phyloP scores from a whole-genome alignment of 805 yeast species.

The Hanseniaspora lindneri region DNA sequence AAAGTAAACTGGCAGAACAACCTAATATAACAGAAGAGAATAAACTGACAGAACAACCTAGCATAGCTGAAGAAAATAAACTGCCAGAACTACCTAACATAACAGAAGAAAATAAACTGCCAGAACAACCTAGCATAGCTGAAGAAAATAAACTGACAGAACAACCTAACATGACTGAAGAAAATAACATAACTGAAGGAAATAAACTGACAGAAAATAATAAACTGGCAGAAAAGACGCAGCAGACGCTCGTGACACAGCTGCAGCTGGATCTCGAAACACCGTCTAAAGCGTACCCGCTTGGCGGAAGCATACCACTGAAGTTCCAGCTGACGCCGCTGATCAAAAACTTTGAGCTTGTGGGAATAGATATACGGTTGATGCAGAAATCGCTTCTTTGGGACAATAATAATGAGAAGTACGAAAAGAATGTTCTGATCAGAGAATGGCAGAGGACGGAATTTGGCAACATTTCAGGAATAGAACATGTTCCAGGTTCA shows the following conservation, averaged over 20 bases:
- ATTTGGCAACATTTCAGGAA: constrained; percentile 5
- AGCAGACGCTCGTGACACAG: constrained; percentile 3
- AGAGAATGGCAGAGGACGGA: constrained; percentile 4
- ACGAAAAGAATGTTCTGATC: neutral
- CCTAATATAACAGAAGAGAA: neutral
- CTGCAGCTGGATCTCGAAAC: constrained; percentile 9
- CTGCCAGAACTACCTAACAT: too few relatives aligned
- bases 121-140: too few relatives aligned
- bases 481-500: neutral
- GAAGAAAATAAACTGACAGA: too few relatives aligned
- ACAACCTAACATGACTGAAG: neutral
- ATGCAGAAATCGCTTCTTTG: constrained; percentile 4
- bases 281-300: constrained; percentile 9
- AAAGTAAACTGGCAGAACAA: too few relatives aligned
- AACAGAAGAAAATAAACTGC: too few relatives aligned
- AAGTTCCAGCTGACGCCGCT: constrained; percentile 11
- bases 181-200: neutral
- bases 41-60: neutral
- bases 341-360: constrained; percentile 8
- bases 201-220: too few relatives aligned
- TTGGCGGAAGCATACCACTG: constrained; percentile 10
- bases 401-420: constrained; percentile 12
- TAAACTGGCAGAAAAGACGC: too few relatives aligned
- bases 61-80: too few relatives aligned
- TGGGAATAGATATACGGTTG: neutral